Conservation (phyloP, 768 basidiomycete species). For the Lactarius deliciosus region DNA sequence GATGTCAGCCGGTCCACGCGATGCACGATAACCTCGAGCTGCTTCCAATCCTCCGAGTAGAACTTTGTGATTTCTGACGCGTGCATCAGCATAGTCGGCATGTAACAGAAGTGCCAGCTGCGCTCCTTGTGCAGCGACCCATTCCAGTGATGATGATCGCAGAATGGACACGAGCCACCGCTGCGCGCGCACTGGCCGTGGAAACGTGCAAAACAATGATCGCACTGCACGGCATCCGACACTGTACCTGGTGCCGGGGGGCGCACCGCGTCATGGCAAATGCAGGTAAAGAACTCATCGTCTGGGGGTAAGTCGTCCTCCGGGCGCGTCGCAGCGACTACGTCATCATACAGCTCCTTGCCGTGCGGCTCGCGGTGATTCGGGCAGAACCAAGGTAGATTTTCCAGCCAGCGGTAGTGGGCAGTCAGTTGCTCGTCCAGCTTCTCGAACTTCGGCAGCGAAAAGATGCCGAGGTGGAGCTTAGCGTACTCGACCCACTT, state of each 20-base stretch:
- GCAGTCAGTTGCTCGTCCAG: slow-evolving; percentile 63
- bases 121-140: slow-evolving; percentile 80
- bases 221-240: slow-evolving; percentile 88
- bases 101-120: slow-evolving; percentile 79
- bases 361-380: slow-evolving; percentile 66
- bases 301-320: slow-evolving; percentile 78
- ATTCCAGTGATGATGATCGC: slow-evolving; percentile 90
- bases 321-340: slow-evolving; percentile 67
- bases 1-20: slow-evolving; percentile 72
- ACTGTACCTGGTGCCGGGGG: slow-evolving; percentile 72
- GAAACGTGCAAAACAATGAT: slow-evolving; percentile 85
- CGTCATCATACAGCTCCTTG: slow-evolving; percentile 67
- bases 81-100: slow-evolving; percentile 63
- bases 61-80: slow-evolving; percentile 80
- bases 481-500: slow-evolving; percentile 74
- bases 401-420: slow-evolving; percentile 71
- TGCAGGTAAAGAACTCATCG: slow-evolving; percentile 85
- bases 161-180: slow-evolving; percentile 91
- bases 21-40: slow-evolving; percentile 77
- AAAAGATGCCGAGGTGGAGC: slow-evolving; percentile 71
- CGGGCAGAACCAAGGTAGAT: slow-evolving; percentile 76
- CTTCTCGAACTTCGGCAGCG: slow-evolving; percentile 69
- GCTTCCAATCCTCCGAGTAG: slow-evolving; percentile 78
- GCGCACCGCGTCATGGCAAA: slow-evolving; percentile 72
- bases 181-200: slow-evolving; percentile 83